A percentile compares a stretch with the other conserved stretches of the same genome.
phyloP scores from a whole-genome alignment of 345 rosid genomes.

The Moringa oleifera region DNA sequence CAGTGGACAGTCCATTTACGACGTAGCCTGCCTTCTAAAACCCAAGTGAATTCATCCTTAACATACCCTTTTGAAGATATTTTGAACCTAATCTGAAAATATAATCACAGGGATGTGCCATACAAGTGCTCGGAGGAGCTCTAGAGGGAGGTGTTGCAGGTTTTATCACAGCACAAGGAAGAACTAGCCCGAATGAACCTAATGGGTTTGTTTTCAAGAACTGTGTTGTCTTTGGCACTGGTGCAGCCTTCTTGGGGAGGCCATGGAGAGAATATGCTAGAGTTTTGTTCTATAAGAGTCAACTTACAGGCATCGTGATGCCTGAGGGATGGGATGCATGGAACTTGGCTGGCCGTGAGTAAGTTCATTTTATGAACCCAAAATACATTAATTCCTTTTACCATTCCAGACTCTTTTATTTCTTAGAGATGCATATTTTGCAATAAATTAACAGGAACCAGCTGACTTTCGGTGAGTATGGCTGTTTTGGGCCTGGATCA shows the following conservation, averaged over 20 bases:
- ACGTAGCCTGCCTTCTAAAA: too few species aligned
- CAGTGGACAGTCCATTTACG: constrained; percentile 62
- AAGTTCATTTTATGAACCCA: constrained; percentile 3
- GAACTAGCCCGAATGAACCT: constrained; percentile 26
- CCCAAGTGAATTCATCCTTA: background rate
- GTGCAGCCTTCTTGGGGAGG: constrained; percentile 40
- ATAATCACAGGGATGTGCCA: constrained; percentile 29
- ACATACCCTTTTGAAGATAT: too few species aligned
- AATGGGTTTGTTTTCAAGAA: constrained; percentile 54
- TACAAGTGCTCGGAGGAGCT: constrained; percentile 37
- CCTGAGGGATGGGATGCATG: constrained; percentile 53
- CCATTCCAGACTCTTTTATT: background rate
- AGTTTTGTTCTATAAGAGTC: constrained; percentile 39
- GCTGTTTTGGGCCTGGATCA: constrained; percentile 44
- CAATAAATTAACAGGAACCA: constrained; percentile 23
- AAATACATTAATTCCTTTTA: background rate
- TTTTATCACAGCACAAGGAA: constrained; percentile 57
- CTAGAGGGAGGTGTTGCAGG: constrained; percentile 32
- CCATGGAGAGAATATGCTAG: constrained; percentile 54
- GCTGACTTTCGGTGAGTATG: constrained; percentile 35
- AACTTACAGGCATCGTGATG: constrained; percentile 21
- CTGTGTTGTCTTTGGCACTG: constrained; percentile 36
- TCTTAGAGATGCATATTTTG: background rate
- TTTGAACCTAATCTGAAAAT: too few species aligned
- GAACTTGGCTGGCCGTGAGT: constrained; percentile 29